These are phyloP conservation scores for Stephanodiscus minutulus DNA, from an alignment of 108 stramenopile genomes.

Conservation along the genomic window DNA sequence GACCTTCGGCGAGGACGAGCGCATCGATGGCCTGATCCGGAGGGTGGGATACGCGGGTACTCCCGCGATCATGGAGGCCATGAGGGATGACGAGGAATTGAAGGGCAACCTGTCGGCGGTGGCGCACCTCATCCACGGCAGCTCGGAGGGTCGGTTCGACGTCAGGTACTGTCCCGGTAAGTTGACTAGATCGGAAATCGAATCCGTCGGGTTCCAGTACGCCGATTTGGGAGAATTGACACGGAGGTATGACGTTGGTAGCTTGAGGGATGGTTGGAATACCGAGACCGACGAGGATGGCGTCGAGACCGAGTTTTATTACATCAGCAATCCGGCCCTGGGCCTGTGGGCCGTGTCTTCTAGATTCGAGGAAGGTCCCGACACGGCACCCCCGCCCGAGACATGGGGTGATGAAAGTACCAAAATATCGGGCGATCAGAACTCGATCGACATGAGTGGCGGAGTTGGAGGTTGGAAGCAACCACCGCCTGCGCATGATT, in stretches of 20 bases:
- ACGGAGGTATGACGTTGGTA: constrained; percentile 60
- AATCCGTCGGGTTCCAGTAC: constrained; percentile 86
- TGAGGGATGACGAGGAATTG: constrained; percentile 79
- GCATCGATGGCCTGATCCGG: constrained; percentile 87
- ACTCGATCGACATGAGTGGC: constrained; percentile 50
- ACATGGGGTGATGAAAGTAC: neutral
- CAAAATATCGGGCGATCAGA: constrained; percentile 24
- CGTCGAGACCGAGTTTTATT: constrained; percentile 85
- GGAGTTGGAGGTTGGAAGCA: constrained; percentile 69
- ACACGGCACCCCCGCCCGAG: neutral
- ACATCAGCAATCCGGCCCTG: constrained; percentile 91
- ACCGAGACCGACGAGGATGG: constrained; percentile 36
- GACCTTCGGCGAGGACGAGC: constrained; percentile 90
- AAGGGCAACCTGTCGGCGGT: constrained; percentile 89
- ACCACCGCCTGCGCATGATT: constrained; percentile 19
- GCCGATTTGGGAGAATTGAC: constrained; percentile 70
- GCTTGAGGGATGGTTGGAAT: constrained; percentile 89
- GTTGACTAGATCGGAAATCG: constrained; percentile 81
- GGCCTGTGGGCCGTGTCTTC: constrained; percentile 90
- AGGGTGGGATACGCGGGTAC: constrained; percentile 92
- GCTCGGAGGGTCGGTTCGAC: constrained; percentile 89
- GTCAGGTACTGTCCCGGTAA: constrained; percentile 93
- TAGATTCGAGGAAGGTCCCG: constrained; percentile 63
- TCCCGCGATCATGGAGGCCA: constrained; percentile 75
- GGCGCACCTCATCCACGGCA: constrained; percentile 96